Conservation (phyloP, 2,329 filamentous ascomycete species). For the Colletotrichum australisinense region DNA sequence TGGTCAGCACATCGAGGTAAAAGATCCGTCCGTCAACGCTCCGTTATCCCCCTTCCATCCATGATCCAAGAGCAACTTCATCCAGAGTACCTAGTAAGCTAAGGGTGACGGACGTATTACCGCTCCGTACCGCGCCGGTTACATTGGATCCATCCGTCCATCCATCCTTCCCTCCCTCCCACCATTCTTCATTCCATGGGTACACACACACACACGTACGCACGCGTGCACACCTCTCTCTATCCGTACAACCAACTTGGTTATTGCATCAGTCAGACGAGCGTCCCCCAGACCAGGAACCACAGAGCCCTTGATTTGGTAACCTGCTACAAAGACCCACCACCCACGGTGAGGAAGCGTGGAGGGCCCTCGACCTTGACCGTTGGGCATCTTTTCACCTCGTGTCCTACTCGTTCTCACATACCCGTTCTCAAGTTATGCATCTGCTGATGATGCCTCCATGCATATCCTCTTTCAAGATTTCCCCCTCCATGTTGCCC, state of each 20-base stretch:
- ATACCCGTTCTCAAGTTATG: conserved; percentile 22
- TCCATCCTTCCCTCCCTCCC: background rate
- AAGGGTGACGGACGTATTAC: conserved; percentile 3
- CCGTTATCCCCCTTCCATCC: conserved; percentile 3
- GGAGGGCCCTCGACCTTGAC: conserved; percentile 25
- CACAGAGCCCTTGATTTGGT: conserved; percentile 21
- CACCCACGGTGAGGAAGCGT: conserved; percentile 24
- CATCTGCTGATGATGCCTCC: conserved; percentile 23
- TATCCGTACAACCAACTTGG: conserved; percentile 11
- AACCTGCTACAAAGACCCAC: conserved; percentile 22
- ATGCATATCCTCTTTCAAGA: conserved; percentile 22
- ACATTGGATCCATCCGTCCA: conserved; percentile 29
- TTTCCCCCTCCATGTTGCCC: conserved; percentile 4
- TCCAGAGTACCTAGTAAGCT: background rate
- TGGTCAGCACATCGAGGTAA: conserved; percentile 30
- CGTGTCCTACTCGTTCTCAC: conserved; percentile 15
- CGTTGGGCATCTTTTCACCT: conserved; percentile 12
- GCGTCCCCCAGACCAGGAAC: conserved; percentile 29
- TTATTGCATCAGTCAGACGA: conserved; percentile 27
- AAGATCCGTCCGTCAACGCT: conserved; percentile 11
- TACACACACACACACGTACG: conserved; percentile 4
- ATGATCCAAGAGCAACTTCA: background rate
- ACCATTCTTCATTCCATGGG: conserved; percentile 26
- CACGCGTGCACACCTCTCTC: background rate
- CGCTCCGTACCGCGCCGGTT: conserved; percentile 23